Percentiles rank a stretch among this genome's conserved stretches.
These are phyloP conservation scores for Tripidium arundinaceum DNA, from an alignment of 202 grass and related monocot genomes.

Conservation along the genomic window DNA sequence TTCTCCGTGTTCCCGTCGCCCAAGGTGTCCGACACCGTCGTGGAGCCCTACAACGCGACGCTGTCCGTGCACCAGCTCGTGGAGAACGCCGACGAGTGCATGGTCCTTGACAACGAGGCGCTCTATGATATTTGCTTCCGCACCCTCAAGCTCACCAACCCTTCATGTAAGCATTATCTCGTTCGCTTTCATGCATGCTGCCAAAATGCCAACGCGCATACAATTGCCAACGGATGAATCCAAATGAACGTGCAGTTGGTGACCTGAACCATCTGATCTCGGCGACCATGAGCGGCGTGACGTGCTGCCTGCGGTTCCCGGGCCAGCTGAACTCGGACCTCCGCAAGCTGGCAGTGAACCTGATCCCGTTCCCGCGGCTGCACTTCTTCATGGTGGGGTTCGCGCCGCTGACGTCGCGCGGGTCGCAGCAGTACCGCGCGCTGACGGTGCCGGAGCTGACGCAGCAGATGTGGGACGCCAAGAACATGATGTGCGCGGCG, in stretches of 20 bases:
- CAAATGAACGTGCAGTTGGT: conserved; percentile 33
- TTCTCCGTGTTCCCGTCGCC: conserved; percentile 67
- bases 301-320: conserved; percentile 61
- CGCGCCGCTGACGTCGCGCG: conserved; percentile 64
- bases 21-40: conserved; percentile 70
- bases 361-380: conserved; percentile 70
- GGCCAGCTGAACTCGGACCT: conserved; percentile 79
- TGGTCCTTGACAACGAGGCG: conserved; percentile 81
- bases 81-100: conserved; percentile 77
- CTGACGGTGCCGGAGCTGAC: conserved; percentile 71
- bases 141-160: conserved; percentile 75
- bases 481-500: conserved; percentile 86
- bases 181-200: not conserved
- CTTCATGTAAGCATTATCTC: conserved; percentile 45
- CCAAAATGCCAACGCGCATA: not conserved
- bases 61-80: conserved; percentile 74
- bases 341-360: conserved; percentile 71
- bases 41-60: conserved; percentile 68
- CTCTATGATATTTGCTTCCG: conserved; percentile 76
- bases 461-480: conserved; percentile 88
- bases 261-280: conserved; percentile 74
- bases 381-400: conserved; percentile 95
- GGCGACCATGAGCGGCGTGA: conserved; percentile 65
- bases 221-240: not conserved
- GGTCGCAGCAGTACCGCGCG: conserved; percentile 64